Conservation (phyloP, 495 filamentous ascomycete species). For the Rhypophila decipiens region DNA sequence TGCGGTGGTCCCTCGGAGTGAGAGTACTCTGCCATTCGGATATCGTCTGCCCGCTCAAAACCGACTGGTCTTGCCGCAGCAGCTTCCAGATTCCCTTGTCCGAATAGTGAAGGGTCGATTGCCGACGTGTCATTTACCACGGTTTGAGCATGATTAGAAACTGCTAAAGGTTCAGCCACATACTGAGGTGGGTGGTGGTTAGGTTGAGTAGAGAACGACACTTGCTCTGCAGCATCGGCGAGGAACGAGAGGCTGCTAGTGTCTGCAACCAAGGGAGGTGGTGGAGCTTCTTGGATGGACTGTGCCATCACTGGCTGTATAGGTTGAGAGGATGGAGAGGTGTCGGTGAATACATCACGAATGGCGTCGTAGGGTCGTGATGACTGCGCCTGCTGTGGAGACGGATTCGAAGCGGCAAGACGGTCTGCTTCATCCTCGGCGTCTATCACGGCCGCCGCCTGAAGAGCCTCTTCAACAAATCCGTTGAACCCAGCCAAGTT, state of each 20-base stretch:
- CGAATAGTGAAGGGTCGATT: neutral
- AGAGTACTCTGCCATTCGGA: slow-evolving; percentile 8
- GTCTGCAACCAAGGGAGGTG: slow-evolving; percentile 10
- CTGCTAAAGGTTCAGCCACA: too few species aligned
- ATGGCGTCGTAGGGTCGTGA: slow-evolving; percentile 44
- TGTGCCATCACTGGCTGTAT: neutral
- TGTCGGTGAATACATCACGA: slow-evolving; percentile 38
- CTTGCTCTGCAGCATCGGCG: slow-evolving; percentile 21
- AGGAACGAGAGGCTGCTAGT: slow-evolving; percentile 22
- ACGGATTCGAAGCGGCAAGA: slow-evolving; percentile 11
- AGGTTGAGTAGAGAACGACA: neutral
- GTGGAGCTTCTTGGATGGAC: slow-evolving; percentile 4
- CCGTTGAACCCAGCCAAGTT: slow-evolving; percentile 7
- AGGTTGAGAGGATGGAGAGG: slow-evolving; percentile 9
- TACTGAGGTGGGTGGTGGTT: neutral
- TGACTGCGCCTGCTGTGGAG: slow-evolving; percentile 4
- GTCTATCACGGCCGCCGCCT: slow-evolving; percentile 16
- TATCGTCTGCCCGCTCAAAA: neutral
- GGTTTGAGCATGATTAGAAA: too few species aligned
- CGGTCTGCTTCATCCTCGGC: slow-evolving; percentile 16
- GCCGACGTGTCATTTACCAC: neutral
- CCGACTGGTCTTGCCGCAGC: neutral
- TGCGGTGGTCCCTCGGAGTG: neutral
- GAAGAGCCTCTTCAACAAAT: slow-evolving; percentile 17
- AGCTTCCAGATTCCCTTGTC: neutral